Conservation (phyloP, 495 filamentous ascomycete species). For the Penicillium psychrofluorescens region DNA sequence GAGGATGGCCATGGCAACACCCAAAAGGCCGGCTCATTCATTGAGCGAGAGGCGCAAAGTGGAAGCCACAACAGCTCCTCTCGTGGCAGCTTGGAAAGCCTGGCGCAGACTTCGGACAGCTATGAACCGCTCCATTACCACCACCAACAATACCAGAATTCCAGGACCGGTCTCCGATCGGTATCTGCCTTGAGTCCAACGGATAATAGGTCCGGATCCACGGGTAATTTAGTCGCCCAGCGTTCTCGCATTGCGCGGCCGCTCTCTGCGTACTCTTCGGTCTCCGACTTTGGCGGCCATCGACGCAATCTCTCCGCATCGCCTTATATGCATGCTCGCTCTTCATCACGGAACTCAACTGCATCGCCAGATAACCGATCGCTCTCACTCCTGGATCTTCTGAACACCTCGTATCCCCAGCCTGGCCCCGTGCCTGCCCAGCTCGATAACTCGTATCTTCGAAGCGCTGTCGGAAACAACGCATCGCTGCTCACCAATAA, state of each 20-base stretch:
- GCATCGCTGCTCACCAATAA: constrained; percentile 82
- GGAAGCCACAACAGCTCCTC: constrained; percentile 27
- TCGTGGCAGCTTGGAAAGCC: constrained; percentile 34
- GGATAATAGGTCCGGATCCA: constrained; percentile 21
- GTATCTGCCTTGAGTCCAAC: constrained; percentile 9
- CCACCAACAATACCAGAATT: constrained; percentile 33
- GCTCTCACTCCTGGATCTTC: constrained; percentile 75
- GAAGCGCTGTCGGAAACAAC: constrained; percentile 72
- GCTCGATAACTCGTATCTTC: constrained; percentile 69
- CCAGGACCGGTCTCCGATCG: constrained; percentile 5
- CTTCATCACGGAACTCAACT: constrained; percentile 52
- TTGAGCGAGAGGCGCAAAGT: constrained; percentile 15
- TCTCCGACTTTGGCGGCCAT: constrained; percentile 55
- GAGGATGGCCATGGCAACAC: constrained; percentile 13
- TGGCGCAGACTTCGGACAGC: constrained; percentile 21
- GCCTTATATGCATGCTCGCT: constrained; percentile 43
- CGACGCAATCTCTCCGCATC: constrained; percentile 52
- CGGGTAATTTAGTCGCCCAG: constrained; percentile 51
- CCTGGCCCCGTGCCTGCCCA: constrained; percentile 67
- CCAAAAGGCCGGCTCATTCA: constrained; percentile 20
- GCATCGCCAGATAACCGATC: constrained; percentile 70
- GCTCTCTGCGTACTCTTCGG: constrained; percentile 61
- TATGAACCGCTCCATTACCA: constrained; percentile 45
- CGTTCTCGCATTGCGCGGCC: constrained; percentile 56
- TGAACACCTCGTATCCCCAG: constrained; percentile 85